Evolutionary conservation across 2,329 filamentous ascomycete species (phyloP).

Genomic region (Exserohilum turcica): DNA sequence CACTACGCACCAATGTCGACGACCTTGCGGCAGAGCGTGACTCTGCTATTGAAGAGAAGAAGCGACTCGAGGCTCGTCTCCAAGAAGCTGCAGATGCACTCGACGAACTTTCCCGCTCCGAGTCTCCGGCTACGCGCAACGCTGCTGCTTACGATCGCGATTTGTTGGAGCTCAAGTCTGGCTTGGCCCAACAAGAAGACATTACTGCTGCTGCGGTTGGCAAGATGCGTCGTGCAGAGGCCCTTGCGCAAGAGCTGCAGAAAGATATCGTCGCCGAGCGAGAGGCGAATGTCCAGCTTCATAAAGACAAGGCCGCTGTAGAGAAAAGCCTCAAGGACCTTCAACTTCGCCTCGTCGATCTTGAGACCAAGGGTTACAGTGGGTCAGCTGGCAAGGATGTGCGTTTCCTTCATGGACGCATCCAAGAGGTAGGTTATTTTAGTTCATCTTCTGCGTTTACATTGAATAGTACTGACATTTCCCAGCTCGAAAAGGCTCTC

Average conservation of each 20-base stretch:
- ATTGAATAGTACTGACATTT: slow-evolving; percentile 16
- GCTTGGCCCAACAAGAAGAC: slow-evolving; percentile 90
- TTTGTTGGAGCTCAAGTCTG: slow-evolving; percentile 85
- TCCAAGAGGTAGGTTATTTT: slow-evolving; percentile 78
- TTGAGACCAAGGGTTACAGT: slow-evolving; percentile 91
- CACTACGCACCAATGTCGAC: slow-evolving; percentile 80
- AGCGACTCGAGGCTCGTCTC: slow-evolving; percentile 80
- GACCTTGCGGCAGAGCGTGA: slow-evolving; percentile 87
- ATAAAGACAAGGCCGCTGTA: slow-evolving; percentile 85
- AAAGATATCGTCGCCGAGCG: slow-evolving; percentile 88
- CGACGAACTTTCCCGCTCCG: slow-evolving; percentile 83
- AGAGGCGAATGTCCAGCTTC: slow-evolving; percentile 78
- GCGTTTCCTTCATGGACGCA: slow-evolving; percentile 88
- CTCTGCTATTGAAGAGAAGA: slow-evolving; percentile 84
- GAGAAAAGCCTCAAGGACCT: slow-evolving; percentile 91
- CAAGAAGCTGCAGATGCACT: slow-evolving; percentile 86
- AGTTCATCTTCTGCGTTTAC: neutral
- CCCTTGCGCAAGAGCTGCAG: slow-evolving; percentile 83
- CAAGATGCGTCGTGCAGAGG: slow-evolving; percentile 95
- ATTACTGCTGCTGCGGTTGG: slow-evolving; percentile 88
- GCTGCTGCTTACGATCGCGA: slow-evolving; percentile 88
- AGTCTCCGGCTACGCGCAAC: slow-evolving; percentile 85
- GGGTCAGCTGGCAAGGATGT: slow-evolving; percentile 93
- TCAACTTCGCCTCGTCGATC: slow-evolving; percentile 85
- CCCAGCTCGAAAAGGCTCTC: slow-evolving; percentile 82